These are phyloP conservation scores for Wickerhamiella shivajii DNA, from an alignment of 805 yeast species.

Conservation along the genomic window DNA sequence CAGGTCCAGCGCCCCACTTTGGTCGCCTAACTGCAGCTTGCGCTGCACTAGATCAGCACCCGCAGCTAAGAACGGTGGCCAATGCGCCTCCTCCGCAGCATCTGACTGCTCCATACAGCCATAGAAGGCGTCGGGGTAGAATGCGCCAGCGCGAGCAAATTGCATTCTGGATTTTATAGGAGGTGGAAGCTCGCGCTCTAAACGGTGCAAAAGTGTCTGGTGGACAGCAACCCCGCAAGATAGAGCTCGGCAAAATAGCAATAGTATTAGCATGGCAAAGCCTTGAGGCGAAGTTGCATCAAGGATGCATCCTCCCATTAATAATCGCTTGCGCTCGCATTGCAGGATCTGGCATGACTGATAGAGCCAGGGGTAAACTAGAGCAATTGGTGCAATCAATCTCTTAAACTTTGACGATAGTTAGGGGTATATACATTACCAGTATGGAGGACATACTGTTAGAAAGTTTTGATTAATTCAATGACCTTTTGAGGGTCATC, in stretches of 20 bases:
- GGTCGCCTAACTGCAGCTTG: constrained; percentile 16
- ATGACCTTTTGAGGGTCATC: constrained; percentile 66
- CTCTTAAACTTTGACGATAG: no score
- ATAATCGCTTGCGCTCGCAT: no score
- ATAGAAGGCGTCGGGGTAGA: constrained; percentile 58
- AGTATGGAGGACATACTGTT: neutral
- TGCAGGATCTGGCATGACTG: no score
- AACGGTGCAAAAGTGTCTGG: constrained; percentile 15
- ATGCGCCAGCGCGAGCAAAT: constrained; percentile 42
- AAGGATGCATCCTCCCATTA: no score
- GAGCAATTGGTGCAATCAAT: no score
- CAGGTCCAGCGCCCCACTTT: constrained; percentile 18
- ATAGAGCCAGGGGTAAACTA: no score
- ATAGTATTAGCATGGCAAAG: neutral
- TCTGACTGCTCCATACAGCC: constrained; percentile 37
- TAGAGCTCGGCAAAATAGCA: constrained; percentile 1
- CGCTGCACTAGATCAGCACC: constrained; percentile 34
- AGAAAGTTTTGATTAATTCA: constrained; percentile 32
- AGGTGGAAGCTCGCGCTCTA: constrained; percentile 22
- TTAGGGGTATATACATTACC: no score
- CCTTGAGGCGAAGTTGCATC: neutral
- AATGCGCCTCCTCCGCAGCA: constrained; percentile 49
- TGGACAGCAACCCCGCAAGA: constrained; percentile 13
- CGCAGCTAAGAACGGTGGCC: constrained; percentile 48
- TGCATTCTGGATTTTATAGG: constrained; percentile 22